phyloP scores from a whole-genome alignment of 768 basidiomycete species.

The Pisolithus orientalis region DNA sequence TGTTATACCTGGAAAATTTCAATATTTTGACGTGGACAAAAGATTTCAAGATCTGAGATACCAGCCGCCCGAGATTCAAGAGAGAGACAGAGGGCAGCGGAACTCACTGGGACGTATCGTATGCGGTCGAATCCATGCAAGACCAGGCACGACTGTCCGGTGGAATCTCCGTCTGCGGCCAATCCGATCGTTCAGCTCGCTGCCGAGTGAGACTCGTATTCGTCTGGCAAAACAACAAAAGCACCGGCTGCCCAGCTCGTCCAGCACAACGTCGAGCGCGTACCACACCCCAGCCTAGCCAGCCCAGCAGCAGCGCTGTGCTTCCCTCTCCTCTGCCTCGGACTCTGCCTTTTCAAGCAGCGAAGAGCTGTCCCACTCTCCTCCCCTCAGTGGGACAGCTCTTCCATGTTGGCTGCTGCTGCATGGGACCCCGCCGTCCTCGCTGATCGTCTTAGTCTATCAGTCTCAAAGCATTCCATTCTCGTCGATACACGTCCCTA shows the following conservation, averaged over 20 bases:
- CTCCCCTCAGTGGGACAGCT: too few relatives aligned
- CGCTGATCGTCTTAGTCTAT: constrained; percentile 43
- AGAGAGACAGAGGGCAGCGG: too few relatives aligned
- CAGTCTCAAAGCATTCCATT: constrained; percentile 47
- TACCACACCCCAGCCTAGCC: constrained; percentile 51
- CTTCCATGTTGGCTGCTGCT: constrained; percentile 30
- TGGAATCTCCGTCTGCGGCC: constrained; percentile 75
- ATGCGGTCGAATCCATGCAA: too few relatives aligned
- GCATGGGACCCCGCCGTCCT: constrained; percentile 39
- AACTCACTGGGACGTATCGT: too few relatives aligned
- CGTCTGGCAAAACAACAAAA: neutral
- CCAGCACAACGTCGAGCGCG: constrained; percentile 42
- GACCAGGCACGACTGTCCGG: constrained; percentile 65
- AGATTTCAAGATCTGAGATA: too few relatives aligned
- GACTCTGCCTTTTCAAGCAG: too few relatives aligned
- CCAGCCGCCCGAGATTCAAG: too few relatives aligned
- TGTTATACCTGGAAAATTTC: too few relatives aligned
- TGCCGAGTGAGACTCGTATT: constrained; percentile 46
- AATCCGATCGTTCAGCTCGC: constrained; percentile 52
- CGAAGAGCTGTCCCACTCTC: constrained; percentile 10
- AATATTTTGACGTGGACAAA: too few relatives aligned
- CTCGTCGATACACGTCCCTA: constrained; percentile 80
- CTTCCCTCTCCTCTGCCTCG: constrained; percentile 17
- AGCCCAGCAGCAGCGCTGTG: too few relatives aligned
- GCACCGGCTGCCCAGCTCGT: constrained; percentile 26